A percentile compares a stretch with the other conserved stretches of the same genome.
Conservation (phyloP, 2,329 filamentous ascomycete genomes). For the Talaromyces sp. region DNA sequence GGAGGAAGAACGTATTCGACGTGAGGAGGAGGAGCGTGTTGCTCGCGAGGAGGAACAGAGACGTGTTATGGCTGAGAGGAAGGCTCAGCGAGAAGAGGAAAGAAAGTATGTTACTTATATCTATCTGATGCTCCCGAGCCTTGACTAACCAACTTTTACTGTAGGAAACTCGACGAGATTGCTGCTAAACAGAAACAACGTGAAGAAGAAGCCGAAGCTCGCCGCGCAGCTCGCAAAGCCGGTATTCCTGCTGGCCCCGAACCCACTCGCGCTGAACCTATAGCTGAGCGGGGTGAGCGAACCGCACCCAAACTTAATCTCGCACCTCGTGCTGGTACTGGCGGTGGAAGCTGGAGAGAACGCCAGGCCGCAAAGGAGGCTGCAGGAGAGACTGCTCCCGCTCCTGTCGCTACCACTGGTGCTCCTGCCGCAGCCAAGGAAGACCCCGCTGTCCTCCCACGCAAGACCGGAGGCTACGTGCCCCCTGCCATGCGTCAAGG, state of each 20-base stretch:
- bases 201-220: slow-evolving; percentile 83
- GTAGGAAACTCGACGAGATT: slow-evolving; percentile 60
- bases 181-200: slow-evolving; percentile 69
- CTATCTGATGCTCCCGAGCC: background rate
- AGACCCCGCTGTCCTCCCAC: slow-evolving; percentile 30
- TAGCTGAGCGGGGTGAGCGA: slow-evolving; percentile 33
- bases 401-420: slow-evolving; percentile 24
- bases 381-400: slow-evolving; percentile 28
- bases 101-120: slow-evolving; percentile 49
- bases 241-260: slow-evolving; percentile 28
- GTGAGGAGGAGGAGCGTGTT: slow-evolving; percentile 82
- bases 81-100: slow-evolving; percentile 57
- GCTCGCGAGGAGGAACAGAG: slow-evolving; percentile 76
- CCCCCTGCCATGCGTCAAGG: slow-evolving; percentile 41
- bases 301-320: slow-evolving; percentile 56
- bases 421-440: slow-evolving; percentile 26
- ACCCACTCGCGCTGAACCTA: slow-evolving; percentile 21
- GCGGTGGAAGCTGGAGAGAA: slow-evolving; percentile 56
- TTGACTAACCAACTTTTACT: slow-evolving; percentile 33
- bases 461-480: slow-evolving; percentile 37
- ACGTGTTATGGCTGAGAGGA: slow-evolving; percentile 69
- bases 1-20: slow-evolving; percentile 76
- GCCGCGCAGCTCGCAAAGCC: slow-evolving; percentile 65
- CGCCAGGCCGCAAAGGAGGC: slow-evolving; percentile 53
- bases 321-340: slow-evolving; percentile 46